These are phyloP conservation scores for Saxophila tyrrhenica DNA, from an alignment of 495 filamentous ascomycete species.

Conservation along the genomic window DNA sequence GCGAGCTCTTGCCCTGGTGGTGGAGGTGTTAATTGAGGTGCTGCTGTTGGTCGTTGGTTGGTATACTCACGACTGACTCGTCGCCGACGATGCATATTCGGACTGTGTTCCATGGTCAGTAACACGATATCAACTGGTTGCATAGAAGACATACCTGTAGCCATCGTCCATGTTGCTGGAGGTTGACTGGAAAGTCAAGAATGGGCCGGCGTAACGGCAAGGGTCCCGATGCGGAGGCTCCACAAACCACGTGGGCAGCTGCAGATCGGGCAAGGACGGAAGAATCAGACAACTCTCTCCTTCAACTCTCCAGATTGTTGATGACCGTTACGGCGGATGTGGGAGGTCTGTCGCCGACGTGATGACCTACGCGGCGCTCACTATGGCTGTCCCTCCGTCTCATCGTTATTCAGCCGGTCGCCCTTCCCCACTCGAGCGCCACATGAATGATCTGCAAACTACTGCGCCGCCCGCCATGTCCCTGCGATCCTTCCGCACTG, in stretches of 20 bases:
- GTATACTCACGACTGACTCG: conserved; percentile 42
- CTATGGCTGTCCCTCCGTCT: too few relatives aligned
- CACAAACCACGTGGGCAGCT: neutral
- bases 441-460: neutral
- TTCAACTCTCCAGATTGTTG: neutral
- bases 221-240: neutral
- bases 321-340: neutral
- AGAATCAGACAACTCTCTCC: too few relatives aligned
- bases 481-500: neutral
- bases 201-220: neutral
- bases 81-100: conserved; percentile 95
- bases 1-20: conserved; percentile 46
- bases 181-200: neutral
- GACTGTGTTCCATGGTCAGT: conserved; percentile 39
- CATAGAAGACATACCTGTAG: conserved; percentile 15
- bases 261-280: too few relatives aligned
- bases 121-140: too few relatives aligned
- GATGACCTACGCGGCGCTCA: too few relatives aligned
- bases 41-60: neutral
- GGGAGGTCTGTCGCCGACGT: neutral
- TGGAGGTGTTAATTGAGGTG: neutral
- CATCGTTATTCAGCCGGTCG: neutral
- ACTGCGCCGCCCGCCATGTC: neutral
- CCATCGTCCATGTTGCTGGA: conserved; percentile 10
- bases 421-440: neutral